Evolutionary conservation across 805 yeast genomes (phyloP).

Genomic region (Suhomyces tanzawaensis): DNA sequence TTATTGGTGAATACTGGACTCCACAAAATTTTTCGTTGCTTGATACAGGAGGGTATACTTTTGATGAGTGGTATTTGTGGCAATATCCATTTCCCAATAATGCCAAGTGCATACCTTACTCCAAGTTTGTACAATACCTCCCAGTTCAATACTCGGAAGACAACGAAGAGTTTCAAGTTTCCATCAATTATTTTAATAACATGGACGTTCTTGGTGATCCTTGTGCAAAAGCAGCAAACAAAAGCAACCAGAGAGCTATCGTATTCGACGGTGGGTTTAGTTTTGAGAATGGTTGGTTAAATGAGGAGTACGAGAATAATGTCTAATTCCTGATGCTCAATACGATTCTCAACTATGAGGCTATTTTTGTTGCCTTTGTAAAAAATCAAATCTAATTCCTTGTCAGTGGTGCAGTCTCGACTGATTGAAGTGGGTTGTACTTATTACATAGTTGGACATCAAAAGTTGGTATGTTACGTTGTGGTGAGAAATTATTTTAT

Average conservation of each 20-base stretch:
- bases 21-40: background rate
- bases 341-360: too few species aligned
- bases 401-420: too few species aligned
- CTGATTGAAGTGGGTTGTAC: too few species aligned
- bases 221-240: background rate
- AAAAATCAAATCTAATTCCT: too few species aligned
- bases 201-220: background rate
- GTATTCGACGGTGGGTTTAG: background rate
- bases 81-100: background rate
- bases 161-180: background rate
- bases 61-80: background rate
- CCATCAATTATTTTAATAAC: background rate
- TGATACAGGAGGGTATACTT: background rate
- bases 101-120: conserved; percentile 1
- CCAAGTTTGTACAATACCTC: background rate
- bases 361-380: too few species aligned
- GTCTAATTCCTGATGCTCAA: too few species aligned
- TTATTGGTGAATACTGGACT: conserved; percentile 1
- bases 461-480: too few species aligned
- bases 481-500: too few species aligned
- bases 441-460: too few species aligned
- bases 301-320: too few species aligned
- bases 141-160: background rate
- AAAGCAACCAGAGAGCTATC: background rate
- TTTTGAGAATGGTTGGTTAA: too few species aligned